Evolutionary conservation across 192 early-diverging fungal genomes (phyloP), one percentile per base, ranked within the genome.

Genomic region (Backusella psychrophila): DNA sequence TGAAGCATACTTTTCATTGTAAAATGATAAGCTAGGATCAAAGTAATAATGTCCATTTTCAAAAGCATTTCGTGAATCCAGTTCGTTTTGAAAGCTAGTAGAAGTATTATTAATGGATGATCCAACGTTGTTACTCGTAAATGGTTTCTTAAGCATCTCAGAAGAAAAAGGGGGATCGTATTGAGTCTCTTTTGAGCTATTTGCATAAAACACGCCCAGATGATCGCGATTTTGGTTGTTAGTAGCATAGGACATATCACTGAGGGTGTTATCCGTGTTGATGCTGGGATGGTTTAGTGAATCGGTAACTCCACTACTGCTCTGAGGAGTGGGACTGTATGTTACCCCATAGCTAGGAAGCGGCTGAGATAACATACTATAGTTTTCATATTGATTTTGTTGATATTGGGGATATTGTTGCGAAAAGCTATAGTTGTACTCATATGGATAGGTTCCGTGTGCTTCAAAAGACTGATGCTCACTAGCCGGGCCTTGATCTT

Each of bases 381-480:
- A 66, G 23, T 74, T 29, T 26, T 53, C 56, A 15, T 42, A 65
- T 63, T 63, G 23, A 23, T 63, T 26, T 26, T 41, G 68, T 6
- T 69, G 68, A 41, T 67, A 35, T 19, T 29, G 63, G 44, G 44
- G 44, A 67, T 38, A 46, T 29, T 75, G 66, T 49, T 36, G 66
- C 33, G 44, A 52, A 75, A 26, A 68, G 39, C 49, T 67, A 19
- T 68, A 67, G 29, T 44, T 52, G 42, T 52, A 44, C 23, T 42
- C 74, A 36, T 68, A 68, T 36, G 42, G 42, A 42, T 75, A 44
- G 41, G 15, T 44, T 44, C 42, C 66, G 74, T 42, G 31, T 31
- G 19, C 67, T 41, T 44, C n/a, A 34, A 44, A 41, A 68, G 41
- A 26, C 7, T 46, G 75, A 33, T 49, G 42, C 15, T 46, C 39